Conservation (phyloP, 1,139 yeast genomes). For the Hansenula lynferdii region DNA sequence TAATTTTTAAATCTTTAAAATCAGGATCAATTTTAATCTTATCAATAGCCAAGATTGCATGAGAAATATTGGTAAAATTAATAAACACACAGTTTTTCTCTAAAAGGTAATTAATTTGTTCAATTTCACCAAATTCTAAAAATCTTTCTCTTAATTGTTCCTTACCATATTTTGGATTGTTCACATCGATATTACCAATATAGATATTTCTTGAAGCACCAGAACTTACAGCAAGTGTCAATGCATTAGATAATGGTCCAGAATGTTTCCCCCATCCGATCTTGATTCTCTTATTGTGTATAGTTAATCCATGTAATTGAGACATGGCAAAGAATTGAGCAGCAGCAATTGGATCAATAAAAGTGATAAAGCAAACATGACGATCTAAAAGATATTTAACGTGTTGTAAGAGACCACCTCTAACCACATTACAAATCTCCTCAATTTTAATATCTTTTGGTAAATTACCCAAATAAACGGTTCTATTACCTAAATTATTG, state of each 20-base stretch:
- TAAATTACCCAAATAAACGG: constrained; percentile 84
- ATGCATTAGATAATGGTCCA: constrained; percentile 79
- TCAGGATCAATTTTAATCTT: constrained; percentile 48
- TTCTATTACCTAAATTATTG: constrained; percentile 81
- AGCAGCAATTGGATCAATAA: constrained; percentile 88
- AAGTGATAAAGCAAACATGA: constrained; percentile 90
- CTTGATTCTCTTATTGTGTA: constrained; percentile 76
- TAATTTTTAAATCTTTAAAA: constrained; percentile 55
- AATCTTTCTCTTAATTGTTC: constrained; percentile 68
- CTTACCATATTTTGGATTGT: constrained; percentile 32
- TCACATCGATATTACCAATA: constrained; percentile 61
- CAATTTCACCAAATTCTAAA: constrained; percentile 83
- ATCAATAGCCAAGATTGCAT: constrained; percentile 82
- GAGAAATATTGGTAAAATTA: constrained; percentile 81
- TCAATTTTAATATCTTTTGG: constrained; percentile 84
- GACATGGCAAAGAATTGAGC: constrained; percentile 91
- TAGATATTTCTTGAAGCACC: constrained; percentile 93
- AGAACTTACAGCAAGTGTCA: constrained; percentile 81
- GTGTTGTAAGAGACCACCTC: constrained; percentile 87
- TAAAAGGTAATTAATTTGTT: constrained; percentile 80
- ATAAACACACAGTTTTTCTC: constrained; percentile 92
- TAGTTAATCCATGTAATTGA: constrained; percentile 73
- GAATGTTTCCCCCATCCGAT: constrained; percentile 98
- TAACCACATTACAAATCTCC: constrained; percentile 88
- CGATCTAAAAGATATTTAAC: constrained; percentile 73